phyloP scores from a whole-genome alignment of 495 filamentous ascomycete species.

The Parachaetomium inaequale region DNA sequence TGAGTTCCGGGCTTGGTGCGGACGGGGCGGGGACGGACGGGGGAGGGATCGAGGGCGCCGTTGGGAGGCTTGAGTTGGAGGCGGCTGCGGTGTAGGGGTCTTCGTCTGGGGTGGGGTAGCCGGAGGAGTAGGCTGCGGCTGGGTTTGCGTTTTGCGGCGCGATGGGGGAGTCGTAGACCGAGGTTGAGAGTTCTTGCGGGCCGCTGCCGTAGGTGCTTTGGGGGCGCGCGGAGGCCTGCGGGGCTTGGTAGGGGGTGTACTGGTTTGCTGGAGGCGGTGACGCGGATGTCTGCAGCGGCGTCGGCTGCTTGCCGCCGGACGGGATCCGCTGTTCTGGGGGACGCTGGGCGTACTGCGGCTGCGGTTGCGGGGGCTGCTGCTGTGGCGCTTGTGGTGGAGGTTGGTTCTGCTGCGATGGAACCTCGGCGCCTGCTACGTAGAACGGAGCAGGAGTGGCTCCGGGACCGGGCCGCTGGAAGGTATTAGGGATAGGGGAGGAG shows the following conservation, averaged over 20 bases:
- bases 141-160: conserved; percentile 50
- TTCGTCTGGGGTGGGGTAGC: conserved; percentile 52
- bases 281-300: conserved; percentile 46
- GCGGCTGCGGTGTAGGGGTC: conserved; percentile 45
- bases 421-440: conserved; percentile 46
- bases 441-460: conserved; percentile 39
- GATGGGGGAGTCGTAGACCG: conserved; percentile 75
- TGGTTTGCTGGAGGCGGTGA: conserved; percentile 38
- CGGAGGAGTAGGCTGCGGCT: conserved; percentile 53
- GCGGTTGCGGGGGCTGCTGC: conserved; percentile 26
- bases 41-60: conserved; percentile 30
- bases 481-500: conserved; percentile 44
- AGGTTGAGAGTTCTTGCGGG: conserved; percentile 82
- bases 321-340: conserved; percentile 38
- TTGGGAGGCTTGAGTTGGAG: conserved; percentile 11
- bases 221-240: conserved; percentile 49
- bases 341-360: conserved; percentile 39
- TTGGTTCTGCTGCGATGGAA: conserved; percentile 34
- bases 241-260: conserved; percentile 44
- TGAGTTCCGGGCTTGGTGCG: conserved; percentile 20
- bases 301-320: conserved; percentile 41
- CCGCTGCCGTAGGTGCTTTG: conserved; percentile 68
- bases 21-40: conserved; percentile 29
- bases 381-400: conserved; percentile 34
- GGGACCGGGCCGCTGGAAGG: conserved; percentile 42